Conservation (phyloP, 805 yeast species). For the Cyberlindnera mycetangii region DNA sequence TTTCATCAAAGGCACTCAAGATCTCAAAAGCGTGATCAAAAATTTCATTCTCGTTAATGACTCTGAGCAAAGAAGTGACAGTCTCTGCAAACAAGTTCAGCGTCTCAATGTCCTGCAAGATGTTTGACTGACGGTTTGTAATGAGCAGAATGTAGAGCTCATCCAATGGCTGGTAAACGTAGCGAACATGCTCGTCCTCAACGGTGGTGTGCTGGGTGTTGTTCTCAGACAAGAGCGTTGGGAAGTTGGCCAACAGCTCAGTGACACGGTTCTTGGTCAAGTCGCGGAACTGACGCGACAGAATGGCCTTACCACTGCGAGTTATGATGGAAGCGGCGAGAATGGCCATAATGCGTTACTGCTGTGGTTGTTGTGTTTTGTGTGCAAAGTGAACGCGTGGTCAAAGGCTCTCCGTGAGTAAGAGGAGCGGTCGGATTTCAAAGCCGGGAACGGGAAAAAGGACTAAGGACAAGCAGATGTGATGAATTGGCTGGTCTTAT, state of each 20-base stretch:
- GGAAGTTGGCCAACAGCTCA: conserved; percentile 81
- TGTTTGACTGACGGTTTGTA: conserved; percentile 88
- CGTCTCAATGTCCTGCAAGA: conserved; percentile 91
- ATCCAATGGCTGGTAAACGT: conserved; percentile 94
- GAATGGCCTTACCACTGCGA: conserved; percentile 86
- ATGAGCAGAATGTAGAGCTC: conserved; percentile 87
- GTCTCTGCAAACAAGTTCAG: conserved; percentile 81
- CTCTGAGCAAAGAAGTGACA: conserved; percentile 67
- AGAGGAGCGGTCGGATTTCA: neutral
- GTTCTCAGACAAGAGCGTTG: conserved; percentile 67
- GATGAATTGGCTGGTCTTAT: no score
- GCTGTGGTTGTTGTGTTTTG: neutral
- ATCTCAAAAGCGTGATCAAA: conserved; percentile 84
- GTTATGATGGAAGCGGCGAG: conserved; percentile 94
- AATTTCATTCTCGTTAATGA: conserved; percentile 78
- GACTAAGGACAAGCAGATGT: no score
- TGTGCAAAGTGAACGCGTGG: conserved; percentile 5
- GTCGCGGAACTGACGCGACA: conserved; percentile 90
- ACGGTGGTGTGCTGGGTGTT: conserved; percentile 87
- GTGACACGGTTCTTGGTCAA: conserved; percentile 81
- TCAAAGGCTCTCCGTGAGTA: neutral
- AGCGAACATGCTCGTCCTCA: conserved; percentile 88
- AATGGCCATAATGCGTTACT: no score
- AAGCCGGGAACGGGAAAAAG: no score
- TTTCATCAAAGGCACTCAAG: conserved; percentile 90